These are phyloP conservation scores for Inga leiocalycina DNA, from an alignment of 306 rosid species.

Conservation along the genomic window DNA sequence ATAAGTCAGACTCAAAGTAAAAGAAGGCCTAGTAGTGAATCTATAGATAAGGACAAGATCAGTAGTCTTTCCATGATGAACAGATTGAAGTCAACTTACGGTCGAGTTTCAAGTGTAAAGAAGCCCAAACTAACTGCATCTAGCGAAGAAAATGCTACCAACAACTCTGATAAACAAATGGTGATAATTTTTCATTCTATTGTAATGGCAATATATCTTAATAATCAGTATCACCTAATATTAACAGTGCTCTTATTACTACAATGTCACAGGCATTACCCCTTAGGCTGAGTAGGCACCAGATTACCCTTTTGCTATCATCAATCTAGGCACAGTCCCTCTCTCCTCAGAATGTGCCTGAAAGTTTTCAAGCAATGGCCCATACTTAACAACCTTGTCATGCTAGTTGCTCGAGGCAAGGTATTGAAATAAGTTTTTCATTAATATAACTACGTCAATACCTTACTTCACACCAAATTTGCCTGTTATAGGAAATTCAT, in stretches of 20 bases:
- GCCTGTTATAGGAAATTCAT: too few relatives aligned
- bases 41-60: conserved; percentile 33
- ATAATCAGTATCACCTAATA: conserved; percentile 27
- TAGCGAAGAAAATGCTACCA: conserved; percentile 39
- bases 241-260: conserved; percentile 29
- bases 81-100: conserved; percentile 67
- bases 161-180: conserved; percentile 17
- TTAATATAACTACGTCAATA: too few relatives aligned
- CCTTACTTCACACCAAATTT: too few relatives aligned
- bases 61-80: conserved; percentile 49
- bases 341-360: conserved; percentile 68
- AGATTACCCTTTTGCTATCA: conserved; percentile 83
- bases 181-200: not conserved
- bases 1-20: conserved; percentile 53
- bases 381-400: too few relatives aligned
- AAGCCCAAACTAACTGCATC: conserved; percentile 32
- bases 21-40: conserved; percentile 41
- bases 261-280: conserved; percentile 61
- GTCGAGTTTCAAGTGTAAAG: conserved; percentile 53
- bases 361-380: too few relatives aligned
- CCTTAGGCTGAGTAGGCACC: conserved; percentile 88
- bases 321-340: conserved; percentile 88
- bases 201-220: not conserved
- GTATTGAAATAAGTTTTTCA: too few relatives aligned
- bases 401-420: too few relatives aligned